phyloP scores from a whole-genome alignment of 2,329 filamentous ascomycete species.

The Didymella arachidicola region DNA sequence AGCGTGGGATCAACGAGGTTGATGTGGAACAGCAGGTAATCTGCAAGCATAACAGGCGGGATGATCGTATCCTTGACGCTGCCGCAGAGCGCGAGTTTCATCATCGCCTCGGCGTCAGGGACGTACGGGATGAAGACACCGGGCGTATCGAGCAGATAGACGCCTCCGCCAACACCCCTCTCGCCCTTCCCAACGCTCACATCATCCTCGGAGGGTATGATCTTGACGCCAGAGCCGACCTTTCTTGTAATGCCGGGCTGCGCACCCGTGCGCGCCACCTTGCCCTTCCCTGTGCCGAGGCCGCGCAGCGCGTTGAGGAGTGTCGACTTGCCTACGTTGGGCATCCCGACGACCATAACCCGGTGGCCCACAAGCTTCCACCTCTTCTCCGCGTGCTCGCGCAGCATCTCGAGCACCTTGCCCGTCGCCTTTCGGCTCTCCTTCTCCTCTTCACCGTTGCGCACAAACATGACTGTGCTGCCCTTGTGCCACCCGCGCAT shows the following conservation, averaged over 20 bases:
- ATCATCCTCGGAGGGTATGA: slow-evolving; percentile 65
- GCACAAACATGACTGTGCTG: slow-evolving; percentile 61
- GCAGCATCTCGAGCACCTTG: slow-evolving; percentile 60
- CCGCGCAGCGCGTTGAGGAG: slow-evolving; percentile 86
- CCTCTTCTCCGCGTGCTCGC: slow-evolving; percentile 57
- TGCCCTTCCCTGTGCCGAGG: slow-evolving; percentile 69
- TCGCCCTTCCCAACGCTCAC: slow-evolving; percentile 25
- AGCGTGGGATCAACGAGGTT: slow-evolving; percentile 70
- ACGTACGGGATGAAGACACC: slow-evolving; percentile 96
- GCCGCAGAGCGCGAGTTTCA: slow-evolving; percentile 91
- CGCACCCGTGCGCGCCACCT: slow-evolving; percentile 81
- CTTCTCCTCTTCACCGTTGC: slow-evolving; percentile 47
- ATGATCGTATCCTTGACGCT: slow-evolving; percentile 91
- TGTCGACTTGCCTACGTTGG: slow-evolving; percentile 95
- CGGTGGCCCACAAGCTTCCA: slow-evolving; percentile 80
- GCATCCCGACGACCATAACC: slow-evolving; percentile 93
- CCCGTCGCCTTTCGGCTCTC: slow-evolving; percentile 31
- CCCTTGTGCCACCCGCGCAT: slow-evolving; percentile 64
- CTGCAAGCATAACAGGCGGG: slow-evolving; percentile 77
- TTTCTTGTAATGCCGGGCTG: slow-evolving; percentile 91
- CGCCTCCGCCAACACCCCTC: slow-evolving; percentile 59
- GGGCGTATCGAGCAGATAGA: slow-evolving; percentile 90
- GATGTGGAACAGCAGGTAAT: slow-evolving; percentile 87
- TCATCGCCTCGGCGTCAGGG: slow-evolving; percentile 82
- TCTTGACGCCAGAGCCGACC: slow-evolving; percentile 81